Conservation (phyloP, 768 basidiomycete species). For the Suillus paluster region DNA sequence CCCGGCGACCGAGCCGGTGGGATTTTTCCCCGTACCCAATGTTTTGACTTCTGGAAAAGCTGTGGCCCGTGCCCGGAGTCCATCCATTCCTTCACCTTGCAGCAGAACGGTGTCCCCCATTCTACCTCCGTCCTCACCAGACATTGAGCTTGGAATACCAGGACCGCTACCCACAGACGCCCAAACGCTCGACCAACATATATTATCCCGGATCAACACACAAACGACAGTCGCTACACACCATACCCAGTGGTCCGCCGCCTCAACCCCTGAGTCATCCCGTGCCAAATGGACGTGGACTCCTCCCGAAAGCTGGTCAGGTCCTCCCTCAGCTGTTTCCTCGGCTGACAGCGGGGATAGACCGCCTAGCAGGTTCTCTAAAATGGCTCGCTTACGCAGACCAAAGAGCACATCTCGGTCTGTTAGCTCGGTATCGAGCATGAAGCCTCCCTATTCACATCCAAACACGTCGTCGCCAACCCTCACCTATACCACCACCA, state of each 20-base stretch:
- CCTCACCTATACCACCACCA: background rate
- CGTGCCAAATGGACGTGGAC: slow-evolving; percentile 17
- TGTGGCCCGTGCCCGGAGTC: background rate
- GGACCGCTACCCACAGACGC: background rate
- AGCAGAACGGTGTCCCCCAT: background rate
- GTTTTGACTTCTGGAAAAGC: background rate
- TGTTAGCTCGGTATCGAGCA: background rate
- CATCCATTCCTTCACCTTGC: background rate
- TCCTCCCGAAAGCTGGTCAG: slow-evolving; percentile 31
- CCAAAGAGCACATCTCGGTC: slow-evolving; percentile 8
- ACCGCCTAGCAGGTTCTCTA: background rate
- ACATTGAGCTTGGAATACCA: background rate
- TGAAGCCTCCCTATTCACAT: background rate
- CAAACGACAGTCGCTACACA: background rate
- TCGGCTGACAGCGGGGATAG: background rate
- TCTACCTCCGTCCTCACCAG: too few relatives aligned
- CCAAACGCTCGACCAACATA: background rate
- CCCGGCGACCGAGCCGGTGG: background rate
- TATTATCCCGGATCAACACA: background rate
- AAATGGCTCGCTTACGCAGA: slow-evolving; percentile 5
- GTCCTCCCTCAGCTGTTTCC: slow-evolving; percentile 16
- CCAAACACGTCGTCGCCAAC: slow-evolving; percentile 7
- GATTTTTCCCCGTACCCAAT: slow-evolving; percentile 2
- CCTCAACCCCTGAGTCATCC: background rate
- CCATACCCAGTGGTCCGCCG: background rate